Conservation (phyloP, 345 rosid species). For the Durio zibethinus region DNA sequence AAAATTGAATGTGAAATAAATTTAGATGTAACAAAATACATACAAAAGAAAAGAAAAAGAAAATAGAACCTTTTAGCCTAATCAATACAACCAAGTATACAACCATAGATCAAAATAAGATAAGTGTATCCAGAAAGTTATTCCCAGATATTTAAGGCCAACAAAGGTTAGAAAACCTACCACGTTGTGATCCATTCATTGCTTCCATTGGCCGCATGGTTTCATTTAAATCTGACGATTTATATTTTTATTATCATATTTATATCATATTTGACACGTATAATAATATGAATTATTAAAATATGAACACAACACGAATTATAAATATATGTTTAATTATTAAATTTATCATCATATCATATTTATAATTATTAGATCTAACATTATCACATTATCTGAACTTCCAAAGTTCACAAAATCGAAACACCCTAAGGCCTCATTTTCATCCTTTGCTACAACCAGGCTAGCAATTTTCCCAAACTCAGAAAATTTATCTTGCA, state of each 20-base stretch:
- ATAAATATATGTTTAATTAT: too few species aligned
- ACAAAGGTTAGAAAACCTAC: constrained; percentile 25
- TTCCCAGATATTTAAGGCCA: constrained; percentile 6
- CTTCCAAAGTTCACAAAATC: constrained; percentile 62
- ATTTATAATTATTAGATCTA: too few species aligned
- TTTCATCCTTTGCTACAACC: constrained; percentile 43
- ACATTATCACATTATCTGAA: constrained; percentile 64
- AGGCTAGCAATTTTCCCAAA: constrained; percentile 62
- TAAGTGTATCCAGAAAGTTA: neutral
- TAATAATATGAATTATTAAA: too few species aligned
- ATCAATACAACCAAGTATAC: neutral
- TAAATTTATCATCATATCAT: too few species aligned
- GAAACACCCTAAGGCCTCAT: constrained; percentile 51
- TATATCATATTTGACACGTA: too few species aligned
- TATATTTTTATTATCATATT: too few species aligned
- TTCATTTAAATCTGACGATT: too few species aligned
- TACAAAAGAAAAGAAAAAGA: too few species aligned
- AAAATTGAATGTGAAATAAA: too few species aligned
- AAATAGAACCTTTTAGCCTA: constrained; percentile 63
- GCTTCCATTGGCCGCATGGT: constrained; percentile 51
- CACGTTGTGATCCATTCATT: constrained; percentile 57
- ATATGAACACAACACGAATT: too few species aligned
- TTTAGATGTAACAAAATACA: too few species aligned
- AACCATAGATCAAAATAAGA: constrained; percentile 1
- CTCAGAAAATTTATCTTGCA: constrained; percentile 50